Evolutionary conservation across 1,284 basidiomycete genomes (phyloP), one percentile per base, ranked within the genome.

Genomic region (Trametes sp.): DNA sequence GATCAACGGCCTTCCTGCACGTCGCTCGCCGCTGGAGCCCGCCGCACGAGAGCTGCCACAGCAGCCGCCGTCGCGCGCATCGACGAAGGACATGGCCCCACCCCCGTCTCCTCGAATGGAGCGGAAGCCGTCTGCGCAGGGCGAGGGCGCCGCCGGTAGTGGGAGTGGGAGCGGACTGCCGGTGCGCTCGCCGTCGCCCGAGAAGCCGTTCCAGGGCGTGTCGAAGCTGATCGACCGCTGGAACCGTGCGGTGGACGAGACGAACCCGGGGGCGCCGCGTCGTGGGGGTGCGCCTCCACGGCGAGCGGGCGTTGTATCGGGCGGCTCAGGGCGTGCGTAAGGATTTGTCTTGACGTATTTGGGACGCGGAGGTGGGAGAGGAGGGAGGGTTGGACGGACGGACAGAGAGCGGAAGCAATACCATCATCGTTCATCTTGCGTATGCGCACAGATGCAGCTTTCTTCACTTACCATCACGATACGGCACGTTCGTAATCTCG

Each of bases 151-250:
- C 6, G 35, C 29, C 29, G 42, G 52, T 36, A 21, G 51, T n/a
- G n/a, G n/a, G n/a, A n/a, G n/a, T n/a, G n/a, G n/a, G n/a, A n/a
- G n/a, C 46, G 54, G 29, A 73, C 74, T 19, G 41, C 63, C 23
- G 54, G 70, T 72, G 50, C 77, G 82, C 21, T 79, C 87, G 19
- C 78, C 88, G 9, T 89, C 89, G 24, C 89, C 90, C 9, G 92
- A 94, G 70, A 82, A 83, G 59, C 88, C 90, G 42, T 94, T 88
- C 73, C 87, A 87, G 71, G 92, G 92, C 49, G 92, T 94, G 49
- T 89, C 90, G 38, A 89, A 83, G 75, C 81, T 94, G 45, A 94
- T 94, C 67, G 89, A 92, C 72, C 85, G 93, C 71, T 94, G 92
- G 92, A 90, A 94, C 75, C 85, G 84, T 64, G 93, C 90, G 77